Base-by-base conservation (phyloP, 148 eudicot species). In the Rhododendron vialii region DNA sequence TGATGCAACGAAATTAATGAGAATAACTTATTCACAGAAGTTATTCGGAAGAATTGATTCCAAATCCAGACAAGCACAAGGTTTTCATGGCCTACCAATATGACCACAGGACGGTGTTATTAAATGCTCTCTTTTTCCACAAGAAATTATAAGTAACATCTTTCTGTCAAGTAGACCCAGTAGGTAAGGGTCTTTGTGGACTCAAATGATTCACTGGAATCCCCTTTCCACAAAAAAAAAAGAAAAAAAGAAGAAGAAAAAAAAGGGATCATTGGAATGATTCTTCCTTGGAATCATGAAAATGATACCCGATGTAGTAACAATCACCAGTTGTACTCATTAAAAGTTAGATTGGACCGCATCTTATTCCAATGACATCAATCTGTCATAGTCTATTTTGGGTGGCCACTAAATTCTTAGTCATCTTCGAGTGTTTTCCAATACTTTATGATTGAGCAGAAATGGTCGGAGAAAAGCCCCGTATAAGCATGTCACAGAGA, bases 171-270 rank as follows among this genome's bases (percentile, higher is more conserved):
- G 50, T 36, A 20, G 80, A 78, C 80, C 80, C 53, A 43, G 14
- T 22, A 9, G 50, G 28, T 20, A 15, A 38, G 14, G 45, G 80
- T 5, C 3, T 28, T 50, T 28, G 86, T 86, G 90, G 90, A 86
- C 84, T 73, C 7, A 30, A 30, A 28, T 30, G 38, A 4, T 55
- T 55, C 59, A 15, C 5, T 4, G 59, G 59, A 55, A 55, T 55
- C 22, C 61, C 61, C 61, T 18, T 18, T 18, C 22, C 61, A 3
- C 61, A 1, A 53, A 11, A 50, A 50, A 50, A 13, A 2, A 3
- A 15, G 17, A 5, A 41, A 6, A 53, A 53, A 17, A 4, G 1
- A 17, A 17, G 4, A 55, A 55, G 0, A 0, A 3, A 14, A 36
- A 2, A 41, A 41, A 41, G 5, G 45, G 45, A 41, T 41, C 45